Evolutionary conservation across 345 rosid genomes (phyloP), one percentile per base, ranked within the genome.

Genomic region (Salix dunnii): DNA sequence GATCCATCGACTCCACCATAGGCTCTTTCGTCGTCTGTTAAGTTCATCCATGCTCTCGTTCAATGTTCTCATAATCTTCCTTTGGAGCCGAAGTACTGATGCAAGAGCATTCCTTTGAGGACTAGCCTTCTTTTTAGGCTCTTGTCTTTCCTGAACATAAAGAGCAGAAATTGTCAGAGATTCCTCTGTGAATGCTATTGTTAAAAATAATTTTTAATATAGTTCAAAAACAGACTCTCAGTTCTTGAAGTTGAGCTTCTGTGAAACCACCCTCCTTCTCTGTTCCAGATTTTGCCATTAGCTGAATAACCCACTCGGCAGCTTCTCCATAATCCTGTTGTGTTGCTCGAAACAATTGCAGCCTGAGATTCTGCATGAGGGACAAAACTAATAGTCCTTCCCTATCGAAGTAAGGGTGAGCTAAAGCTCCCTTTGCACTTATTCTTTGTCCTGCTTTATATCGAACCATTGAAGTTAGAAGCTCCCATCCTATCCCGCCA

Each of bases 1-100:
- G 85, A 93, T 96, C 98, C 99, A 96, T 83, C 97, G 79, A 84
- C 91, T 93, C 97, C 97, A 93, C 98, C 99, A 96, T 3, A 93
- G 42, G 80, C 94, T 93, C 90, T 87, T 92, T 62, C 91, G 80
- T 48, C 89, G 90, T 74, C 78, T 77, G 82, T 82, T 89, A 20
- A 96, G 89, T 82, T 88, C 98, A n/a, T 91, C 95, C 82, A 91
- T 84, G 75, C 92, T 93, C 85, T 93, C 94, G 5, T 82, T 79
- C 71, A 93, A 77, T 23, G 97, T 93, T 76, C 78, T 86, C 17
- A 90, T 21, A 64, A 96, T 77, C 92, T 87, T 93, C 85, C 97
- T 90, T 70, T 92, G 96, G 48, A 96, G 89, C 67, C 84, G 77
- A 71, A 96, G 98, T 0, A 77, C 95, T 38, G 92, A 89, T 30